Percentiles rank a stretch among this genome's conserved stretches.
These are phyloP conservation scores for Stipa capillata DNA, from an alignment of 176 grass and related monocot species.

Conservation along the genomic window DNA sequence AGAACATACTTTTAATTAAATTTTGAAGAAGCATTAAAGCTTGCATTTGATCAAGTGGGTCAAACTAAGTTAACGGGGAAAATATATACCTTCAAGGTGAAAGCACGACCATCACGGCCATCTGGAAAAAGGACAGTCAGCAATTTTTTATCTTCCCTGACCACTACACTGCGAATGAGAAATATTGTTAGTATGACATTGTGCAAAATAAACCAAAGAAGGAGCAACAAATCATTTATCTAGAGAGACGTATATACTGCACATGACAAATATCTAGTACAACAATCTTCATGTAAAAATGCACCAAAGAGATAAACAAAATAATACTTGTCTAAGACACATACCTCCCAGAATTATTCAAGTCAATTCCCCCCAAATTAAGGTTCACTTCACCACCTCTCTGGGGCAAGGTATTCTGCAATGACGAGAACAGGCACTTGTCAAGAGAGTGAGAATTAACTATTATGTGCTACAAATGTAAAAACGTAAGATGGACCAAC, in stretches of 20 bases:
- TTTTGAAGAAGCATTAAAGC: not conserved
- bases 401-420: conserved; percentile 81
- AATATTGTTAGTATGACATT: not conserved
- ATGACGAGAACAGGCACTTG: conserved; percentile 15
- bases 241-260: too few species aligned
- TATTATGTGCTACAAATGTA: too few species aligned
- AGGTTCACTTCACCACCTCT: conserved; percentile 87
- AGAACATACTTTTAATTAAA: not conserved
- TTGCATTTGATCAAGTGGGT: not conserved
- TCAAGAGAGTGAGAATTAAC: conserved; percentile 12
- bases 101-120: conserved; percentile 91
- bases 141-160: conserved; percentile 96
- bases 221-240: not conserved
- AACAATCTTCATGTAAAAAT: conserved; percentile 3
- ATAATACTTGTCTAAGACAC: not conserved
- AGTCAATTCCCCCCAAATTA: conserved; percentile 95
- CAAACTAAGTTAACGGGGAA: conserved; percentile 1
- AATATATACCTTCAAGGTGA: conserved; percentile 87
- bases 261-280: conserved; percentile 1
- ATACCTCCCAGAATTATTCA: conserved; percentile 99
- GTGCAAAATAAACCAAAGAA: conserved; percentile 5
- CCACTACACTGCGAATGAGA: conserved; percentile 71
- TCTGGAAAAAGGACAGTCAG: conserved; percentile 98
- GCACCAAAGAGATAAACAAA: not conserved
- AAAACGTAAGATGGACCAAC: not conserved